phyloP scores from a whole-genome alignment of 768 basidiomycete genomes.

The Kwoniella pini region DNA sequence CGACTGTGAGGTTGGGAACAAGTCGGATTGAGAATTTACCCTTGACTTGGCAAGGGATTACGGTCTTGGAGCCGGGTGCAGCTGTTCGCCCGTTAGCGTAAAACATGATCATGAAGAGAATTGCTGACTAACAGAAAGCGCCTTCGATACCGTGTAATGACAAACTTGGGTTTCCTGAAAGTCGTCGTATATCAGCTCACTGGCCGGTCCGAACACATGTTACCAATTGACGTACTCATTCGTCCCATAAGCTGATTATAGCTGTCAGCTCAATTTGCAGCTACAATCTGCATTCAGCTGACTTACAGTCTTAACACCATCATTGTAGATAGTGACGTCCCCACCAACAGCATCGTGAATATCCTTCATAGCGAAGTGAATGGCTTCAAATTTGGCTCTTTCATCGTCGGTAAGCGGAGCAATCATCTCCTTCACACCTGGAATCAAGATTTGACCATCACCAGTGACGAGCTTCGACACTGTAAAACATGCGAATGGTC shows the following conservation, averaged over 20 bases:
- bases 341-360: slow-evolving; percentile 76
- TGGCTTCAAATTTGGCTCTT: slow-evolving; percentile 68
- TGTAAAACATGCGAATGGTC: slow-evolving; percentile 13
- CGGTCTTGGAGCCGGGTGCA: slow-evolving; percentile 62
- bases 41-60: slow-evolving; percentile 80
- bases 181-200: background rate
- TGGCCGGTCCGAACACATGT: background rate
- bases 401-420: slow-evolving; percentile 71
- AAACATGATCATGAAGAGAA: background rate
- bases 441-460: slow-evolving; percentile 79
- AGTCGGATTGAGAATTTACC: slow-evolving; percentile 90
- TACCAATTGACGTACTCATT: slow-evolving; percentile 63
- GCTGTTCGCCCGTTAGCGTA: slow-evolving; percentile 29
- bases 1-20: slow-evolving; percentile 85
- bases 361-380: slow-evolving; percentile 69
- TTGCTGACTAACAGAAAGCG: slow-evolving; percentile 65
- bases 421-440: slow-evolving; percentile 85
- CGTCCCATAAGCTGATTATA: slow-evolving; percentile 75
- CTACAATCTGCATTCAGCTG: background rate
- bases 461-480: slow-evolving; percentile 80
- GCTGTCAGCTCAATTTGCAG: slow-evolving; percentile 10
- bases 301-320: slow-evolving; percentile 63
- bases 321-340: slow-evolving; percentile 68
- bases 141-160: slow-evolving; percentile 95
- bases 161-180: slow-evolving; percentile 65